Evolutionary conservation across 2,329 filamentous ascomycete species (phyloP).

Genomic region (Trichoderma citrinoviride): DNA sequence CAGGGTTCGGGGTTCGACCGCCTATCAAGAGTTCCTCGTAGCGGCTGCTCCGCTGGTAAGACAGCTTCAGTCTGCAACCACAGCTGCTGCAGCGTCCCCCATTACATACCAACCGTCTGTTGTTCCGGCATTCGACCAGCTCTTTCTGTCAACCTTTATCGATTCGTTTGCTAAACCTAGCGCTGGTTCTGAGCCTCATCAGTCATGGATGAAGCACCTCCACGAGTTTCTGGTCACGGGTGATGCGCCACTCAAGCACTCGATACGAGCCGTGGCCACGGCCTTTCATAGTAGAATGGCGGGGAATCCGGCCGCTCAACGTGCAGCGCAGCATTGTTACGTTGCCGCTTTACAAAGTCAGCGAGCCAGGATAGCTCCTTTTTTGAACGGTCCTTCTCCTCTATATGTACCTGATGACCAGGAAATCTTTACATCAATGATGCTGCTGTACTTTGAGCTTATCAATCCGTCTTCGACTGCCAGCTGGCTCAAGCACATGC

Average conservation of each 20-base stretch:
- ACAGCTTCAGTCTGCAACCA: neutral
- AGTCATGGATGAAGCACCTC: conserved; percentile 4
- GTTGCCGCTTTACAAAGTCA: neutral
- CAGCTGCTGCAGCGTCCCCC: neutral
- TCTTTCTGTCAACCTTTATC: conserved; percentile 1
- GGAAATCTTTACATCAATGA: conserved; percentile 8
- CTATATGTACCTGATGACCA: neutral
- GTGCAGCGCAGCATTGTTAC: neutral
- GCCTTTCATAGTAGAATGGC: neutral
- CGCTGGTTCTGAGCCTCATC: neutral
- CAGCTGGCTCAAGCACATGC: conserved; percentile 15
- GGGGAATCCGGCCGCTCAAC: neutral
- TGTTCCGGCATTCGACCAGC: neutral
- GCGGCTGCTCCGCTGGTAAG: neutral
- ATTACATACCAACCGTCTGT: neutral
- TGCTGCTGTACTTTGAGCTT: conserved; percentile 11
- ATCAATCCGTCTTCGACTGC: conserved; percentile 8
- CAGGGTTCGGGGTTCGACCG: neutral
- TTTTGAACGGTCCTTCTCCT: neutral
- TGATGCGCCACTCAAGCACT: neutral
- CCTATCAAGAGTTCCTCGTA: neutral
- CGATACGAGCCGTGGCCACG: conserved; percentile 6
- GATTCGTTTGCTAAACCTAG: neutral
- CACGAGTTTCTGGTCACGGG: neutral
- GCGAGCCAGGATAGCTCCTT: neutral